Conservation (phyloP, 2,329 filamentous ascomycete species). For the Lachnellula subtilissima region DNA sequence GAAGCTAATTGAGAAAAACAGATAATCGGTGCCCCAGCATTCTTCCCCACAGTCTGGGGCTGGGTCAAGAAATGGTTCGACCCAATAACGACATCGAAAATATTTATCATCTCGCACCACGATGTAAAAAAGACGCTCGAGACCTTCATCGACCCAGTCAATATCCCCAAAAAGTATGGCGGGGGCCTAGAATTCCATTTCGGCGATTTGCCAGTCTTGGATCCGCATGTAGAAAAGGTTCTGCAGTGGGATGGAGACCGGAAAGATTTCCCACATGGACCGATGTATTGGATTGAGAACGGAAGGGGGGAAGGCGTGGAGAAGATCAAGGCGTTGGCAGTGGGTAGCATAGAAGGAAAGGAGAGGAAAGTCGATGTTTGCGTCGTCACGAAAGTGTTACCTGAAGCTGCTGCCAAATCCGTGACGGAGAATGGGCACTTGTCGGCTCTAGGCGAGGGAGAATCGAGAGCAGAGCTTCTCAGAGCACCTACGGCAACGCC, state of each 20-base stretch:
- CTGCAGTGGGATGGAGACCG: conserved; percentile 49
- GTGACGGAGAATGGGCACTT: conserved; percentile 6
- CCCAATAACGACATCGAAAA: conserved; percentile 90
- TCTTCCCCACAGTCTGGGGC: conserved; percentile 90
- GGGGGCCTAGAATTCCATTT: conserved; percentile 80
- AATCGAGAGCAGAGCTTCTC: conserved; percentile 4
- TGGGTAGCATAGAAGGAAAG: conserved; percentile 44
- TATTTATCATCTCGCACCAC: conserved; percentile 74
- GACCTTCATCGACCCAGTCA: conserved; percentile 72
- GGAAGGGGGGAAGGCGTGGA: conserved; percentile 24
- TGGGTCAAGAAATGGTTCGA: conserved; percentile 97
- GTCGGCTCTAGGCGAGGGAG: background rate
- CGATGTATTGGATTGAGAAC: conserved; percentile 52
- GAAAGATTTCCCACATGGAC: conserved; percentile 51
- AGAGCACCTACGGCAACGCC: conserved; percentile 12
- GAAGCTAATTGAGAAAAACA: conserved; percentile 25
- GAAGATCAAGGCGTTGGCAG: conserved; percentile 47
- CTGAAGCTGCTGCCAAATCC: background rate
- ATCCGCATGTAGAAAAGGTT: conserved; percentile 51
- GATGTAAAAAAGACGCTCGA: conserved; percentile 75
- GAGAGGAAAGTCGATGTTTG: conserved; percentile 38
- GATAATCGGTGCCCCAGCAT: conserved; percentile 84
- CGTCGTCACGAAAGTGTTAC: conserved; percentile 13
- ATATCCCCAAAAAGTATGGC: conserved; percentile 87
- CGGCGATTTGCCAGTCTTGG: conserved; percentile 70